Base-by-base conservation (phyloP, 495 filamentous ascomycete species). In the Trichoderma gamsii region DNA sequence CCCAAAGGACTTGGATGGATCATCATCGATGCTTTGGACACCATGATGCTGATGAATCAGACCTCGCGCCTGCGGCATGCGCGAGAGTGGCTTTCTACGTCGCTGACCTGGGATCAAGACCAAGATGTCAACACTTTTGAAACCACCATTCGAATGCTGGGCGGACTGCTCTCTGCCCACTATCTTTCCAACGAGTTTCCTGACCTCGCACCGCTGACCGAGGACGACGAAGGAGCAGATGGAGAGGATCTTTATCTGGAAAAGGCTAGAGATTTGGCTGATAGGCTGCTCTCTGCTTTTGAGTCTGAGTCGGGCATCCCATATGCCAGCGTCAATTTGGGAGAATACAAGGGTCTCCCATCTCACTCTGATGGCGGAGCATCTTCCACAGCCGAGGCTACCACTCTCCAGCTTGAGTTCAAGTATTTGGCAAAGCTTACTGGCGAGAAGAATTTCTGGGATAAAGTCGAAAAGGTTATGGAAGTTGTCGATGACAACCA, bases 51-150 rank as follows among this genome's bases (percentile, higher is more conserved):
- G 66, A 99, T 99, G 95, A 99, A 99, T 73, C 81, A 97, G 61
- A 97, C 95, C 13, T 91, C 86, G 25, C 86, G 92, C 68, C 85
- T 99, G 35, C 83, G 86, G 32, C 89, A 95, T 73, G 93, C 95
- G 51, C 85, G 93, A 41, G 85, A 96, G 71, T 99, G 95, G 95
- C 88, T 99, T 63, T 82, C 91, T n/a, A 88, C 86, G 13, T 86
- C 85, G 1, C 79, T 98, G 67, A 86, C 86, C 18, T 98, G 96
- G 76, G 87, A 97, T 67, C 92, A 97, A 73, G 84, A 97, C 70
- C 92, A 96, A 70, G 92, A 98, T 72, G 96, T 99, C 49, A 98
- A 90, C 77, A 97, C 93, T 0, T 99, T 99, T 73, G 95, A 99
- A 76, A 98, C 95, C 0, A 98, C 94, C 1, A 99, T 98, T 70